Conservation (phyloP, 148 eudicot species). For the Fagopyrum homotropicum region DNA sequence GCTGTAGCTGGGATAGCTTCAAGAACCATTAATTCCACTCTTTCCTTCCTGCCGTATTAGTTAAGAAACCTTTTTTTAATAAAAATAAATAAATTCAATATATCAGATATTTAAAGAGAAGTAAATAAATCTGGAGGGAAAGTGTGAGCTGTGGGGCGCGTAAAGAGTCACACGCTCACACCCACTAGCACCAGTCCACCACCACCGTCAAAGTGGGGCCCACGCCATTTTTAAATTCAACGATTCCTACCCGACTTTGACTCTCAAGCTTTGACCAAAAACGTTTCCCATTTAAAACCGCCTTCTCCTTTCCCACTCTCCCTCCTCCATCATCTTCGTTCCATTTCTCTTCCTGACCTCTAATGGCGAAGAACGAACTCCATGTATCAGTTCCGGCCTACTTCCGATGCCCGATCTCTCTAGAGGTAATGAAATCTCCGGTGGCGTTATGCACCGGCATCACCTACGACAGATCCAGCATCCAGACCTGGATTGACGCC, state of each 20-base stretch:
- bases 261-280: neutral
- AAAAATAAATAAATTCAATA: too few relatives aligned
- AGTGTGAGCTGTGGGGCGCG: neutral
- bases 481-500: slow-evolving; percentile 52
- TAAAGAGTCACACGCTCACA: neutral
- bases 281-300: neutral
- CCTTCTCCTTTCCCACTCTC: neutral
- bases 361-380: slow-evolving; percentile 20
- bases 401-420: slow-evolving; percentile 55
- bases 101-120: too few relatives aligned
- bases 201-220: slow-evolving; percentile 6
- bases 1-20: too few relatives aligned
- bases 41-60: too few relatives aligned
- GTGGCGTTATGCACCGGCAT: slow-evolving; percentile 63
- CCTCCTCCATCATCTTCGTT: neutral
- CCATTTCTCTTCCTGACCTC: neutral
- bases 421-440: slow-evolving; percentile 67
- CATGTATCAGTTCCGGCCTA: slow-evolving; percentile 45
- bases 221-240: neutral
- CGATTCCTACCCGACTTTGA: neutral
- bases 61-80: too few relatives aligned
- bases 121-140: too few relatives aligned
- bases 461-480: slow-evolving; percentile 65
- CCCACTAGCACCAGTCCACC: neutral
- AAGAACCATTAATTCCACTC: too few relatives aligned